phyloP scores from a whole-genome alignment of 1,284 basidiomycete genomes.

The Ceratobasidium sp. region DNA sequence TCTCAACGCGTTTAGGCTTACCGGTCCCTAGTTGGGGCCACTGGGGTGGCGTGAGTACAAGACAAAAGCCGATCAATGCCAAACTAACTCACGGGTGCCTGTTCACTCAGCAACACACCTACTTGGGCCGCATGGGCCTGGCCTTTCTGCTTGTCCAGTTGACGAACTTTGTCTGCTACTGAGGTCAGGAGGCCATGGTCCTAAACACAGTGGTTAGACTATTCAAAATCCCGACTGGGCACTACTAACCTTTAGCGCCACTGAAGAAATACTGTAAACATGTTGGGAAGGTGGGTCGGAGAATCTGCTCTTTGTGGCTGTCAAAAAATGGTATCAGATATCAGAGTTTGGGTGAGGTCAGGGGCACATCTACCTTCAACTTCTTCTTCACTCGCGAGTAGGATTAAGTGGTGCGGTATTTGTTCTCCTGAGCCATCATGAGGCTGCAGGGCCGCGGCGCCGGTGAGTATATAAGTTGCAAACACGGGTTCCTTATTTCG shows the following conservation, averaged over 20 bases:
- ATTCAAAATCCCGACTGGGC: not conserved
- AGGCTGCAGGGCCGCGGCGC: constrained; percentile 49
- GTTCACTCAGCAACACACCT: constrained; percentile 25
- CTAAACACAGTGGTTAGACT: not conserved
- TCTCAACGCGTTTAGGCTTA: not conserved
- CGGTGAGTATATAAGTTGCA: constrained; percentile 72
- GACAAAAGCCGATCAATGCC: not conserved
- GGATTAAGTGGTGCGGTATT: constrained; percentile 44
- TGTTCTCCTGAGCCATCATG: constrained; percentile 9
- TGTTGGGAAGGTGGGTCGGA: constrained; percentile 60
- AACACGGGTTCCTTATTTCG: constrained; percentile 54
- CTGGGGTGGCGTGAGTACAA: not conserved
- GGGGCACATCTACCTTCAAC: constrained; percentile 58
- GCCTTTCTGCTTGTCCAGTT: constrained; percentile 29
- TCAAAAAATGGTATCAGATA: not conserved
- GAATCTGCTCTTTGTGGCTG: constrained; percentile 14
- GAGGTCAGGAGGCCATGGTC: constrained; percentile 21
- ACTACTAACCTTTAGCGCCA: constrained; percentile 61
- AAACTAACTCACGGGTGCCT: constrained; percentile 22
- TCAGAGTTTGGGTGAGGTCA: constrained; percentile 44
- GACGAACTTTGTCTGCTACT: constrained; percentile 16
- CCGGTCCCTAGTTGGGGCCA: not conserved
- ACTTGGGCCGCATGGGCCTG: constrained; percentile 23
- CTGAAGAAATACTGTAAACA: constrained; percentile 69
- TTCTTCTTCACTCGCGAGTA: constrained; percentile 63